Evolutionary conservation across 345 rosid species (phyloP), one percentile per base, ranked within the genome.

Genomic region (Trapa bicornis): DNA sequence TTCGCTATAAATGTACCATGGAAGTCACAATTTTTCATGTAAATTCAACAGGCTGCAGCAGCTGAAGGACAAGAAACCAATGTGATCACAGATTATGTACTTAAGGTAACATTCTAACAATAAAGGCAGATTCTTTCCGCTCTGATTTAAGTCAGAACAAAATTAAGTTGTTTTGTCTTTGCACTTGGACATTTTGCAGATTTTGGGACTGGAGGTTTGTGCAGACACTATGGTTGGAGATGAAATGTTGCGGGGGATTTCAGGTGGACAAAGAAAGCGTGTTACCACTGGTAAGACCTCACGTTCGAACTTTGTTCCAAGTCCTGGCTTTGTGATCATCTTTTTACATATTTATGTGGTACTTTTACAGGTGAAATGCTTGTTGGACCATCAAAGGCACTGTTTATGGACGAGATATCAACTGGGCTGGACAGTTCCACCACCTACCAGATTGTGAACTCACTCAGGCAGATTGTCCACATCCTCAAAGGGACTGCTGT

Each of bases 381-480:
- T 66, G 91, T 83, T 16, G 96, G 93, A 47, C 88, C 88, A 12
- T 80, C 86, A 0, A 83, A 76, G 76, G 93, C 84, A 14, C 68
- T 83, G 62, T 81, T 87, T 65, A 87, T 87, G 96, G 96, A 87
- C 63, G 89, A 89, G 73, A 87, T 87, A 61, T 89, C 94, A 5
- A 87, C 88, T 68, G 94, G 96, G 48, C 72, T 89, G 66, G 94
- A 89, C 72, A 87, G 94, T 73, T 85, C 96, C 7, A 89, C 94
- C 8, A 87, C 91, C 22, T 87, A 64, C 69, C 87, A 85, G 67
- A 84, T 89, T 54, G 78, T 85, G 71, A 87, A 84, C 65, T 81
- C 77, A 37, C 73, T 89, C 58, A 81, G 75, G 78, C 91, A 89
- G 60, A 77, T 69, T 39, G 71, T 75, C 71, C 85, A 83, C 72